Conservation (phyloP, 2,329 filamentous ascomycete genomes). For the Podosphaera aphanis region DNA sequence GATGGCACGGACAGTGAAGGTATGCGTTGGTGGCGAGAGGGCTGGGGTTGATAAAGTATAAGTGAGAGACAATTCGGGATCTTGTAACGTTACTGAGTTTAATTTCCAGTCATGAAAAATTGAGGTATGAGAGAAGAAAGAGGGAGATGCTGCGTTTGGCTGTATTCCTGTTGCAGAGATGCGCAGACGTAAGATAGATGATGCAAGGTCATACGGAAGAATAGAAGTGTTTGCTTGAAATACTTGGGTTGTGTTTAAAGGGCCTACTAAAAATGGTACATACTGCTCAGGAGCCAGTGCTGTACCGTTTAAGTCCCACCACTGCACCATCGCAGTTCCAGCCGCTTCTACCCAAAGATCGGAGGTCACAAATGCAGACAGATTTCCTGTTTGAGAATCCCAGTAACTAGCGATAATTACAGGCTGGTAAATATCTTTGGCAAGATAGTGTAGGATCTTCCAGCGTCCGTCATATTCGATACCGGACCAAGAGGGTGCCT, state of each 20-base stretch:
- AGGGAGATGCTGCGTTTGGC: conserved; percentile 4
- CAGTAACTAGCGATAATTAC: conserved; percentile 36
- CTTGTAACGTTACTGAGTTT: not conserved
- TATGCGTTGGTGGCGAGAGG: not conserved
- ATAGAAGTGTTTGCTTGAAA: conserved; percentile 1
- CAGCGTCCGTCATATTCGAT: conserved; percentile 39
- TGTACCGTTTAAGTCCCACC: conserved; percentile 27
- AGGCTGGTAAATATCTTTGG: conserved; percentile 31
- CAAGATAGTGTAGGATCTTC: conserved; percentile 36
- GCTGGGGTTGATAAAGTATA: conserved; percentile 1
- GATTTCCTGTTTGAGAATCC: conserved; percentile 24
- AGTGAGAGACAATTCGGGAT: conserved; percentile 4
- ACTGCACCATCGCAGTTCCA: conserved; percentile 25
- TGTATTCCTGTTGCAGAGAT: conserved; percentile 6
- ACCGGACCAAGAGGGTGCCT: conserved; percentile 38
- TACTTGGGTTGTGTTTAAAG: conserved; percentile 8
- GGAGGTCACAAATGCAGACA: conserved; percentile 31
- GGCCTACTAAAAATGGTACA: conserved; percentile 6
- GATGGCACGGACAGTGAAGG: conserved; percentile 6
- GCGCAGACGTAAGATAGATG: conserved; percentile 6
- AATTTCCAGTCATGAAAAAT: conserved; percentile 5
- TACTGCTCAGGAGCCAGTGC: conserved; percentile 11
- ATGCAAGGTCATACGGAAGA: conserved; percentile 4
- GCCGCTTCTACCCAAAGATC: conserved; percentile 28
- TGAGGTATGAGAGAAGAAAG: conserved; percentile 6